Evolutionary conservation across 1,284 basidiomycete genomes (phyloP), one percentile per base, ranked within the genome.

Genomic region (Wolfiporia cocos): DNA sequence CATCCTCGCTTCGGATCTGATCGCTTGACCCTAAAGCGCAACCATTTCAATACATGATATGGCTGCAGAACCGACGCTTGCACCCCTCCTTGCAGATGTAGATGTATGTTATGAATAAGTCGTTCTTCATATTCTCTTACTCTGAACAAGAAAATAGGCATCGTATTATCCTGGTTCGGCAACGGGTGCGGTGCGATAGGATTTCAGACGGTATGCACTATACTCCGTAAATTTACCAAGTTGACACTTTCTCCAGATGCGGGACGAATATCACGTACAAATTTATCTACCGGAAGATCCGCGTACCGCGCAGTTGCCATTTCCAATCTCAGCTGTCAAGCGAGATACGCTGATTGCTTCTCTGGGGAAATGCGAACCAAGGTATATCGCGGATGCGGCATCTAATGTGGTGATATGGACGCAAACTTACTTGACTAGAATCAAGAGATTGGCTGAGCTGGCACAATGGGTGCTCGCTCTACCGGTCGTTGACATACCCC

Each of bases 151-250:
- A 6, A 39, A 30, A 30, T 48, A 42, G 48, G 50, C 19, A 49
- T 44, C 14, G 43, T 50, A n/a, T 44, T 48, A 30, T 47, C 47
- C 22, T 55, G 50, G 51, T 44, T 43, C 21, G 49, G 51, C 9
- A 29, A 42, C 2, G 44, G 40, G 1, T 44, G 42, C 37, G 51
- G 49, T 14, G 50, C 44, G 6, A 40, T 53, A n/a, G 49, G 44
- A 3, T 55, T 49, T 36, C 46, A 45, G 14, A 34, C 47, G 5
- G 53, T 55, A 41, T 26, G 53, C 44, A 19, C n/a, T 9, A n/a
- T n/a, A n/a, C n/a, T n/a, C n/a, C n/a, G n/a, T n/a, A n/a, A n/a
- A n/a, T n/a, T n/a, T n/a, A n/a, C n/a, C n/a, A n/a, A n/a, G n/a
- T n/a, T n/a, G n/a, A n/a, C n/a, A n/a, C n/a, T n/a, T n/a, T 34